Evolutionary conservation across 257 asterid genomes (phyloP).

Genomic region (Penstemon barbatus): DNA sequence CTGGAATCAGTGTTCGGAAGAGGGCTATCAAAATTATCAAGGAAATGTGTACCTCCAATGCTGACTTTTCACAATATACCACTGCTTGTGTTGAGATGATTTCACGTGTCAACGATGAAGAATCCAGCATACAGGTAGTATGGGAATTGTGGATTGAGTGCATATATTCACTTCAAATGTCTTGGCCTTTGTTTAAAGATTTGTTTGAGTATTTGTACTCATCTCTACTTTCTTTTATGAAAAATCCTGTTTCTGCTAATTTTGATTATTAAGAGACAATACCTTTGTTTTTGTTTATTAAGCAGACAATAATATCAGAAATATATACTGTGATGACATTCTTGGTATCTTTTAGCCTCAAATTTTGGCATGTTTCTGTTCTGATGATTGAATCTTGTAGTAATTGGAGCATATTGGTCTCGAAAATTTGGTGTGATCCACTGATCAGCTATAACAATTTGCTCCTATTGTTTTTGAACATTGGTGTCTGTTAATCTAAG

Average conservation of each 20-base stretch:
- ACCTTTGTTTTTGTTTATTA: neutral
- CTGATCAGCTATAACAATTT: conserved; percentile 17
- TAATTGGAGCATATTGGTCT: conserved; percentile 21
- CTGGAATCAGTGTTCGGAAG: conserved; percentile 98
- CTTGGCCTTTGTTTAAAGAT: conserved; percentile 7
- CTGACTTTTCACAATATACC: conserved; percentile 64
- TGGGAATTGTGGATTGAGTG: conserved; percentile 23
- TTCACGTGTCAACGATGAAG: conserved; percentile 94
- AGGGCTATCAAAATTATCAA: conserved; percentile 92
- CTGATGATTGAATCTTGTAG: conserved; percentile 21
- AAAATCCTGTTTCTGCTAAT: neutral
- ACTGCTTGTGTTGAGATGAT: conserved; percentile 85
- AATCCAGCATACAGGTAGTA: conserved; percentile 92
- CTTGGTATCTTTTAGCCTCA: conserved; percentile 1
- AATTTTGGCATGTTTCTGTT: conserved; percentile 2
- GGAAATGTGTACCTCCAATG: conserved; percentile 89
- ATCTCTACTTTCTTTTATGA: conserved; percentile 15
- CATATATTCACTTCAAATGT: conserved; percentile 19
- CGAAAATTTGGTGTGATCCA: conserved; percentile 27
- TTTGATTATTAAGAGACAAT: too few relatives aligned
- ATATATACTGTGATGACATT: conserved; percentile 7
- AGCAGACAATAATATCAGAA: conserved; percentile 12
- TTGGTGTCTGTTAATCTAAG: conserved; percentile 18
- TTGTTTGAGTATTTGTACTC: conserved; percentile 10
- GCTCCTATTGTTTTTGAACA: conserved; percentile 10